Evolutionary conservation across 2,329 filamentous ascomycete genomes (phyloP), one percentile per base, ranked within the genome.

Genomic region (Aspergillus caelatus): DNA sequence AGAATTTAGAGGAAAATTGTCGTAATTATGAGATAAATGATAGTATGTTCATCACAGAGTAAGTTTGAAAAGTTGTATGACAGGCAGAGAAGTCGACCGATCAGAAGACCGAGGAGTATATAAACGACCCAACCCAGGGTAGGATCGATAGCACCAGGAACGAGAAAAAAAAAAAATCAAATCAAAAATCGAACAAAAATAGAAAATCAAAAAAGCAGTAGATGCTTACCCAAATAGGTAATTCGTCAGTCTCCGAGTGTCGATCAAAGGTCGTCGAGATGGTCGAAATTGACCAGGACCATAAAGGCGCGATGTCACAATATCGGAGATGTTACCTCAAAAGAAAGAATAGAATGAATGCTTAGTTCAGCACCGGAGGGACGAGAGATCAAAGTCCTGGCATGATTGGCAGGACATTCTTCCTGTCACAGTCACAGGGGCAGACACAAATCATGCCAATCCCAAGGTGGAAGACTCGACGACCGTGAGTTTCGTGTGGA

Each of bases 161-260:
- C 16, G 36, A 61, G 45, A 9, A 39, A 43, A 21, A 48, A 26
- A 43, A 30, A 53, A 52, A 56, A 36, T n/a, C n/a, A 32, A 26
- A 26, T 2, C 2, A 26, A 26, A 26, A 26, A 26, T 52, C 23
- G 57, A 58, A 26, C 36, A 28, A 58, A 62, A 65, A 55, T 58
- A 50, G 41, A 36, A 53, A 55, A 56, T 34, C 41, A 26, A 30
- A 60, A 21, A 34, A 60, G 23, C 56, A 46, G 52, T 21, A 50
- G 57, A 62, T 65, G 57, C 55, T 65, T 68, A 65, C 66, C 59
- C 54, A 53, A 67, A 60, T 56, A 63, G 63, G 66, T 36, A 61
- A 54, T 12, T 59, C 61, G 46, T 45, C 54, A 62, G 34, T 28
- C 9, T 21, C 34, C 28, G 56, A 30, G 16, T 30, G 53, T 52